Base-by-base conservation (phyloP, 1,284 basidiomycete genomes). In the Cutaneotrichosporon sp. region DNA sequence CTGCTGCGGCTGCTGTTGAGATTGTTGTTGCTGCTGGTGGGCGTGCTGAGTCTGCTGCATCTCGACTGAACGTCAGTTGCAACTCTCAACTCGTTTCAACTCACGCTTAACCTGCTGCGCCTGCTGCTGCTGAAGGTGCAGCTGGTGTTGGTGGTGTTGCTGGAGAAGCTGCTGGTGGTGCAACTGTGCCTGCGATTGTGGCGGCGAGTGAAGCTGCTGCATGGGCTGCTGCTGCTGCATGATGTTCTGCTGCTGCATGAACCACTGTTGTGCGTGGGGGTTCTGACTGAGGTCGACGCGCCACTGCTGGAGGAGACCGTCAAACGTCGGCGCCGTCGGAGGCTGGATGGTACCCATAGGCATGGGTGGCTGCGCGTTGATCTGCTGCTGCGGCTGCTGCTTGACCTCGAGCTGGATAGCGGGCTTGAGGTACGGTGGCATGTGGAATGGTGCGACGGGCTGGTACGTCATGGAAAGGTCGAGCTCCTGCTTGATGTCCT, bases 281-380 rank as follows among this genome's bases (percentile, higher is more conserved):
- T 56, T 56, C 26, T 63, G 61, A 10, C 56, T 56, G 10, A 68
- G 56, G 60, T 63, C 60, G 56, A 65, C 57, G 16, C 65, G 65
- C 68, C 68, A 69, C 56, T 69, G 68, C 26, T 69, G 58, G 32
- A 69, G 63, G 14, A 69, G 59, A 7, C 68, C 68, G 18, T 69
- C 68, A 18, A 69, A 69, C 18, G 63, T 46, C 18, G 58, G 58
- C 6, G 65, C 58, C 31, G 42, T 46, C 6, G 60, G 56, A 2
- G 65, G 58, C 30, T 63, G 65, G 36, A 63, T 63, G 1, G 65
- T 50, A 10, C 59, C 56, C 42, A 66, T 60, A 14, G 63, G 61
- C 21, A 57, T 42, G 0, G 22, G 49, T 14, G 22, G 49, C 14
- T 21, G 46, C 18, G 38, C 22, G 50, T 36, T 38, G 26, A 49